phyloP scores from a whole-genome alignment of 352 stramenopile species.

The Pythium aquatile region DNA sequence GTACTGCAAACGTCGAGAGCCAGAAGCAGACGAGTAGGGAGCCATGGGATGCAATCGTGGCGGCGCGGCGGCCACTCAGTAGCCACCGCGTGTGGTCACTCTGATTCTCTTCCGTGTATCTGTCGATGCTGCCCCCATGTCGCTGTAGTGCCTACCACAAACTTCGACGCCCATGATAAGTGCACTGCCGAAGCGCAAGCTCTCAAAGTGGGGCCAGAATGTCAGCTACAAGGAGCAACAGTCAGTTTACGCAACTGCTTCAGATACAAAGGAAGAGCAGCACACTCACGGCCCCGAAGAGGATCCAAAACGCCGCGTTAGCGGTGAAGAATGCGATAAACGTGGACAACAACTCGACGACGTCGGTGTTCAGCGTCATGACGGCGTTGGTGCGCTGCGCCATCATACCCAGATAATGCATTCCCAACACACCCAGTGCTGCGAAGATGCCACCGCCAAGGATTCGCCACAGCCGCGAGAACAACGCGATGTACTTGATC shows the following conservation, averaged over 20 bases:
- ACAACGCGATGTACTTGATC: constrained; percentile 48
- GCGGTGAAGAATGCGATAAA: constrained; percentile 61
- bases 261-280: not conserved
- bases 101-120: constrained; percentile 41
- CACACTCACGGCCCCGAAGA: constrained; percentile 51
- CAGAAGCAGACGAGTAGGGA: constrained; percentile 59
- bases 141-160: constrained; percentile 66
- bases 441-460: constrained; percentile 48
- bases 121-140: constrained; percentile 53
- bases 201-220: constrained; percentile 56
- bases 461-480: constrained; percentile 56
- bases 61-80: constrained; percentile 15
- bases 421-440: constrained; percentile 42
- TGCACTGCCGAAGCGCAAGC: constrained; percentile 51
- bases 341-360: constrained; percentile 47
- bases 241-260: not conserved
- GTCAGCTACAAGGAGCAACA: constrained; percentile 34
- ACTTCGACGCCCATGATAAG: constrained; percentile 72
- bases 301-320: constrained; percentile 67
- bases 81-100: constrained; percentile 20
- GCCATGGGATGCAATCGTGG: constrained; percentile 43
- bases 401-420: constrained; percentile 69
- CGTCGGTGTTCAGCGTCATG: constrained; percentile 38
- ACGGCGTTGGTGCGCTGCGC: constrained; percentile 50
- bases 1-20: constrained; percentile 35